Conservation (phyloP, 805 yeast species). For the Wickerhamomyces chambardii region DNA sequence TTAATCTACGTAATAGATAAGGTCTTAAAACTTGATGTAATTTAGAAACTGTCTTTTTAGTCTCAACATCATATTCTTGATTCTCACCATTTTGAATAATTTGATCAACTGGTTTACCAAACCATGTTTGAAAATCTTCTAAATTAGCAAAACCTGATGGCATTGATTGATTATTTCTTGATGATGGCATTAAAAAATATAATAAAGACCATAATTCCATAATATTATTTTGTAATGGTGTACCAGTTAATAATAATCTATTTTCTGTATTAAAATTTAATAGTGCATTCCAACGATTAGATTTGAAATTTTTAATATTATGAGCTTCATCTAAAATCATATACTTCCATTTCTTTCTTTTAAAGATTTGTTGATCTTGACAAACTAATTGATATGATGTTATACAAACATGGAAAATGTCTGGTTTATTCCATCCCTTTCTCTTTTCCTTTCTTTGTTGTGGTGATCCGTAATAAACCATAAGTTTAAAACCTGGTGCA, state of each 20-base stretch:
- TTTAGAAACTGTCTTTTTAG: conserved; percentile 76
- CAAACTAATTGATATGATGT: conserved; percentile 97
- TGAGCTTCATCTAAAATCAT: conserved; percentile 98
- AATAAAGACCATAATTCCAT: conserved; percentile 95
- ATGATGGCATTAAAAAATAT: conserved; percentile 92
- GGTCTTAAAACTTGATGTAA: conserved; percentile 93
- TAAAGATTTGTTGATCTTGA: conserved; percentile 91
- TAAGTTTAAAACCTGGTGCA: conserved; percentile 95
- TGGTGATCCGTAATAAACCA: conserved; percentile 95
- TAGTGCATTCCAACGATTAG: conserved; percentile 95
- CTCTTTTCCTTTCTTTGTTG: conserved; percentile 94
- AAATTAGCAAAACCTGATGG: conserved; percentile 91
- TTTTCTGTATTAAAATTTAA: conserved; percentile 89
- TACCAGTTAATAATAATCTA: conserved; percentile 85
- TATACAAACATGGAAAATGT: conserved; percentile 93
- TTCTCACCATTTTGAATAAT: conserved; percentile 68
- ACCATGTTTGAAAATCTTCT: conserved; percentile 97
- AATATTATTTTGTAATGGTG: conserved; percentile 91
- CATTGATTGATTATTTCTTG: conserved; percentile 63
- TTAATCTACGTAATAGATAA: conserved; percentile 80
- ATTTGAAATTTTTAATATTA: conserved; percentile 91
- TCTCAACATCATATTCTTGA: conserved; percentile 56
- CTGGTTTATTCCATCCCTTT: conserved; percentile 96
- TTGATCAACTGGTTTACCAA: conserved; percentile 93
- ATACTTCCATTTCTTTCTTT: conserved; percentile 89